Conservation (phyloP, 1,284 basidiomycete species). For the Pseudozyma tsukubaensis region DNA sequence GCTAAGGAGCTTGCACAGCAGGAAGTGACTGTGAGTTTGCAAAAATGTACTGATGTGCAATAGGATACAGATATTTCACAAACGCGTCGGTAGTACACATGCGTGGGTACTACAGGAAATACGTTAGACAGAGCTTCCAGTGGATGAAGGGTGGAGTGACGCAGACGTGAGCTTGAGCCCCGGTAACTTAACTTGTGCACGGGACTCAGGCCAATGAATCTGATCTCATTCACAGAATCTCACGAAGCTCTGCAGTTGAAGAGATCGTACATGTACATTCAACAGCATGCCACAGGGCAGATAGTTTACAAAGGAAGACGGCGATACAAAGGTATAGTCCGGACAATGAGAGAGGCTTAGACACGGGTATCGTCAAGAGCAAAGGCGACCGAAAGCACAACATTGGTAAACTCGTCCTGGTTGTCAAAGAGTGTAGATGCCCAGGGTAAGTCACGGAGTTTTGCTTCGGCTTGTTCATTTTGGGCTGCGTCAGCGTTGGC, state of each 20-base stretch:
- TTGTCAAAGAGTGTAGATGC: constrained; percentile 40
- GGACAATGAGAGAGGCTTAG: constrained; percentile 2
- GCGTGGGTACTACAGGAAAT: no score
- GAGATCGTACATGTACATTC: neutral
- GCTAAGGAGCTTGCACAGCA: no score
- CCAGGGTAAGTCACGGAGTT: constrained; percentile 41
- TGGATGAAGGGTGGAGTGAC: no score
- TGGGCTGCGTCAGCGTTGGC: constrained; percentile 1
- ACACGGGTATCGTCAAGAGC: constrained; percentile 52
- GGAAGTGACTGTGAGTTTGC: no score
- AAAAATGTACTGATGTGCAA: no score
- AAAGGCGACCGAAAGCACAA: constrained; percentile 56
- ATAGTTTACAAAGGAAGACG: neutral
- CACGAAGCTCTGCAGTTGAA: neutral
- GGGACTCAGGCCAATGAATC: no score
- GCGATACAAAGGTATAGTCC: constrained; percentile 21
- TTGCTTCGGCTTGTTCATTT: constrained; percentile 14
- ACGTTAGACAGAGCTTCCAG: no score
- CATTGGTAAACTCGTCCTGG: constrained; percentile 60
- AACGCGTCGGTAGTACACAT: no score
- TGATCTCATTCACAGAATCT: neutral
- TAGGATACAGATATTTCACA: no score
- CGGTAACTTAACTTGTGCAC: no score
- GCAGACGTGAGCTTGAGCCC: no score
- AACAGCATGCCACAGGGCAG: neutral